These are phyloP conservation scores for Lachancea dasiensis DNA, from an alignment of 805 yeast genomes.

Conservation along the genomic window DNA sequence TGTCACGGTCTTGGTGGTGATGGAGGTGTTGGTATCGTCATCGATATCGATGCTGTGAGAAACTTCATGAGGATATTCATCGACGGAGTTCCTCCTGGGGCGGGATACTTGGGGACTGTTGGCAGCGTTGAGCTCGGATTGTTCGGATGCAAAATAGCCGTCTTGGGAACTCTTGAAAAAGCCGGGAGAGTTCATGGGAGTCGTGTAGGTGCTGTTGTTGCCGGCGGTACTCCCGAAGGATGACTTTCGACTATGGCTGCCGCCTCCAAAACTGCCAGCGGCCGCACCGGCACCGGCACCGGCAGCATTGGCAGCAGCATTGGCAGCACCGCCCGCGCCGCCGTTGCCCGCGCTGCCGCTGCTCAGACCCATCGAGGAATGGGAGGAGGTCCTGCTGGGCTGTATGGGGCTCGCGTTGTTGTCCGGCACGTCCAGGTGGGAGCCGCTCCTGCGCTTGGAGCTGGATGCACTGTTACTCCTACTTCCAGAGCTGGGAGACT, in stretches of 20 bases:
- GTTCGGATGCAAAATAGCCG: slow-evolving; percentile 19
- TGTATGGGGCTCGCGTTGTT: slow-evolving; percentile 7
- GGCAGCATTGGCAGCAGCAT: too few relatives aligned
- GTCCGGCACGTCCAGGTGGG: slow-evolving; percentile 11
- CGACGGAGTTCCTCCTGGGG: slow-evolving; percentile 11
- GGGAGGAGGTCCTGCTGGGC: slow-evolving; percentile 18
- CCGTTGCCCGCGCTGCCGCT: too few relatives aligned
- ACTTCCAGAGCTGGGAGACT: slow-evolving; percentile 21
- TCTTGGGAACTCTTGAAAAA: slow-evolving; percentile 12
- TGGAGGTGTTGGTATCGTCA: slow-evolving; percentile 20
- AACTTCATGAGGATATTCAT: slow-evolving; percentile 23
- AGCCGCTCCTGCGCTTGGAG: slow-evolving; percentile 7
- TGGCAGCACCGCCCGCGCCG: too few relatives aligned
- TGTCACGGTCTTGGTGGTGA: slow-evolving; percentile 14
- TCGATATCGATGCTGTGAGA: slow-evolving; percentile 13
- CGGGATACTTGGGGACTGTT: slow-evolving; percentile 1
- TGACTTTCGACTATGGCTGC: slow-evolving; percentile 28
- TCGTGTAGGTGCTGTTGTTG: slow-evolving; percentile 28
- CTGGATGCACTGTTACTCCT: slow-evolving; percentile 9
- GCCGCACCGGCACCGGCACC: too few relatives aligned
- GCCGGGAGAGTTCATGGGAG: slow-evolving; percentile 32
- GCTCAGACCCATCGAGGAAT: slow-evolving; percentile 27
- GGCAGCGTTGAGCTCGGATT: neutral
- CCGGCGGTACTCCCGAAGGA: slow-evolving; percentile 24
- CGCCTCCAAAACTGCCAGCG: too few relatives aligned